Base-by-base conservation (phyloP, 139 green algal genomes). In the Astrephomene gubernaculifera region DNA sequence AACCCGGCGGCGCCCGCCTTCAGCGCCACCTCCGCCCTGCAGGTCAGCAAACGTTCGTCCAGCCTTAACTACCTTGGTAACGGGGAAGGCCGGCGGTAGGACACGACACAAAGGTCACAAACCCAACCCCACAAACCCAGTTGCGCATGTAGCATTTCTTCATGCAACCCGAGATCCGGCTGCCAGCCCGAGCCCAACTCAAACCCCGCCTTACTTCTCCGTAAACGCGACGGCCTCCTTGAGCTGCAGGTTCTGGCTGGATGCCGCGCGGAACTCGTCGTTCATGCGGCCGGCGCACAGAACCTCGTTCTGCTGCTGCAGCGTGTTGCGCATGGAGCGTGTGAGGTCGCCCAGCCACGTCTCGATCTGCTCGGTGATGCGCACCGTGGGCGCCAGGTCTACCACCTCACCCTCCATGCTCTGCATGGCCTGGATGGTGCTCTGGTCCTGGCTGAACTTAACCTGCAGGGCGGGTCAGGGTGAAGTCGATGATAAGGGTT, bases 351-450 rank as follows among this genome's bases (percentile, higher is more conserved):
- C 49, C 43, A 97, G 90, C 94, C 94, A 97, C 3, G 45, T 79
- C 85, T 96, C 94, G 12, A 95, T 90, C 71, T 76, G 81, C 67
- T 80, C 68, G 21, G 72, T 87, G 38, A 87, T 86, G 72, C 71
- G 92, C 83, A 96, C 94, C 2, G 85, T 87, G n/a, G 78, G 36
- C 25, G 65, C 75, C 71, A 97, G 90, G 25, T 93, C 87, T 82
- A 97, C 93, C 25, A 86, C 72, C 88, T 97, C 94, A 1, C 87
- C 90, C 35, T 95, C 93, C 39, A 93, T 88, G 27, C 86, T 93
- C 41, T 87, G 69, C 91, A 96, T 95, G 41, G 85, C 90, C 43
- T 83, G 84, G 70, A 97, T 95, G 33, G 68, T 70, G 31, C 43
- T 71, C 22, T 94, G 82, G 79, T 89, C 90, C 67, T 86, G 54